Evolutionary conservation across 495 filamentous ascomycete species (phyloP).

Genomic region (Astrocystis sublimbata): DNA sequence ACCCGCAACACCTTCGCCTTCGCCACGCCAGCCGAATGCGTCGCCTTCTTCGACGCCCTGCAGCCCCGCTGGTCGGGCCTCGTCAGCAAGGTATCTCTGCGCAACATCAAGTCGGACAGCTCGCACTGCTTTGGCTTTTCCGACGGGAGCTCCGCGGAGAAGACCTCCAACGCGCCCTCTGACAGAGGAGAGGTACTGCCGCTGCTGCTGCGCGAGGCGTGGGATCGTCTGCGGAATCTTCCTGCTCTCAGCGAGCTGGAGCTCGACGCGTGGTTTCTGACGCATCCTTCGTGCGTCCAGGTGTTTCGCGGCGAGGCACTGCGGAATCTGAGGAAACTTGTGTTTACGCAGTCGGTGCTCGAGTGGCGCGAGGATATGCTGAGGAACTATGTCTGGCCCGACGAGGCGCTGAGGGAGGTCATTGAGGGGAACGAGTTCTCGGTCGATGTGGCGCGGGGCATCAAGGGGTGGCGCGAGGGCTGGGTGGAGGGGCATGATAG

Average conservation of each 20-base stretch:
- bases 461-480: background rate
- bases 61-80: background rate
- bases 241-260: slow-evolving; percentile 10
- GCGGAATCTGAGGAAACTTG: background rate
- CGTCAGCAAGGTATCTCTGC: slow-evolving; percentile 13
- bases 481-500: background rate
- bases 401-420: background rate
- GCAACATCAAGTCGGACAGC: too few relatives aligned
- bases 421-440: background rate
- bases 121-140: too few relatives aligned
- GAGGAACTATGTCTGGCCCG: too few relatives aligned
- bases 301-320: slow-evolving; percentile 5
- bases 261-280: slow-evolving; percentile 1
- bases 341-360: slow-evolving; percentile 5
- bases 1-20: slow-evolving; percentile 35
- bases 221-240: background rate
- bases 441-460: background rate
- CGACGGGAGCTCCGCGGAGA: background rate
- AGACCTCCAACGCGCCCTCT: background rate
- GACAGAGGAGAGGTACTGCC: background rate
- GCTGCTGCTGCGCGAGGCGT: slow-evolving; percentile 10
- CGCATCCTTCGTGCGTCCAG: background rate
- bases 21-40: slow-evolving; percentile 15
- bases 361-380: too few relatives aligned
- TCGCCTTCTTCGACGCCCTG: background rate